A percentile compares a stretch with the other conserved stretches of the same genome.
Conservation (phyloP, 2,329 filamentous ascomycete species). For the Fusarium sacchari region DNA sequence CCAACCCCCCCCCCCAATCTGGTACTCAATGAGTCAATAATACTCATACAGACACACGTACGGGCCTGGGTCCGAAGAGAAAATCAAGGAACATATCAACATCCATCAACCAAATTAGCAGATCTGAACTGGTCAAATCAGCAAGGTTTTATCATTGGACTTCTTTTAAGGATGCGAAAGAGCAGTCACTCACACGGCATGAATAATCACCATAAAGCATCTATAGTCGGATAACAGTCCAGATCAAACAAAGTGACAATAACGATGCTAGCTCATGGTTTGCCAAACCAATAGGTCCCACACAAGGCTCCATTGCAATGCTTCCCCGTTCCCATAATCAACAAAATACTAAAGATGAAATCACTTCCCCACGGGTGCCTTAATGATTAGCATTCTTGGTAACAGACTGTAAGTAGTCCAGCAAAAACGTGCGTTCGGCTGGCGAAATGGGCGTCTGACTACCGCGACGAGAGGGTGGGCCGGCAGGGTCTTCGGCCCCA, state of each 20-base stretch:
- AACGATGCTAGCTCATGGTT: constrained; percentile 12
- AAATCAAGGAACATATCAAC: neutral
- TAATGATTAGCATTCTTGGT: constrained; percentile 53
- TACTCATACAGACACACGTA: neutral
- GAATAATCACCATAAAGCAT: neutral
- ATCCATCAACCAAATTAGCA: neutral
- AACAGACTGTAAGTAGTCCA: constrained; percentile 75
- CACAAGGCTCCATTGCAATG: constrained; percentile 35
- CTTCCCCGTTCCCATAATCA: constrained; percentile 28
- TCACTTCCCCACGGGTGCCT: neutral
- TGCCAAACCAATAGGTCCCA: constrained; percentile 18
- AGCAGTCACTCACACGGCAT: neutral
- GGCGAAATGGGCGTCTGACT: constrained; percentile 70
- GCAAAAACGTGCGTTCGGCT: constrained; percentile 78
- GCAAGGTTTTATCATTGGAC: neutral
- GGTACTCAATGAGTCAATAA: neutral
- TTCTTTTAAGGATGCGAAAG: neutral
- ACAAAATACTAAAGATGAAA: constrained; percentile 33
- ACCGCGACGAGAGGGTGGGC: constrained; percentile 53
- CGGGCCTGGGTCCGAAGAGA: neutral
- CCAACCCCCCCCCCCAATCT: too few species aligned
- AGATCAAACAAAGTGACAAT: neutral
- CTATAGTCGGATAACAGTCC: neutral
- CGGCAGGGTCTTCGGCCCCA: constrained; percentile 47
- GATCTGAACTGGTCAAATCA: neutral